Conservation (phyloP, 352 stramenopile genomes). For the Plasmopara muralis region DNA sequence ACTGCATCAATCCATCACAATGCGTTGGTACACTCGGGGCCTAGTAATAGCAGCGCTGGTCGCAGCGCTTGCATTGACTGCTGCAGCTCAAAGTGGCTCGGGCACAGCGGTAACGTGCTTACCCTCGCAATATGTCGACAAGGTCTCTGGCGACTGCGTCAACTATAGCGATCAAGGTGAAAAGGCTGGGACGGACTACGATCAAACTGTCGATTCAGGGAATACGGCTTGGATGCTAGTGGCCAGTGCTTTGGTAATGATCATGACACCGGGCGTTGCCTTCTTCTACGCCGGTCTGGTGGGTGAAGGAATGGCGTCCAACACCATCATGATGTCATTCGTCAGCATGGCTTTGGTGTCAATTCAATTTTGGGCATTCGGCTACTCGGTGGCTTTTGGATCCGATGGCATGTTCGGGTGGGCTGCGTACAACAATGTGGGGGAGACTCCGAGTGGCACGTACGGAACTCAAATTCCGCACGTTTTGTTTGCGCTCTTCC, state of each 20-base stretch:
- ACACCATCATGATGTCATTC: conserved; percentile 81
- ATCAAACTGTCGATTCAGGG: conserved; percentile 32
- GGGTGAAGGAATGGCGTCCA: conserved; percentile 63
- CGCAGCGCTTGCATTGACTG: conserved; percentile 19
- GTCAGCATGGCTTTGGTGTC: conserved; percentile 70
- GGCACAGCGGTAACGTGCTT: conserved; percentile 24
- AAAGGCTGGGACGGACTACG: conserved; percentile 31
- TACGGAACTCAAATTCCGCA: conserved; percentile 62
- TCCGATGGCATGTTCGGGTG: conserved; percentile 53
- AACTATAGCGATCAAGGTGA: conserved; percentile 28
- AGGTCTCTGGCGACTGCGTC: conserved; percentile 19
- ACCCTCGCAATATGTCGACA: conserved; percentile 37
- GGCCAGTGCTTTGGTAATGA: conserved; percentile 49
- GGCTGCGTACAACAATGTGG: conserved; percentile 51
- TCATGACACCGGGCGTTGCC: conserved; percentile 62
- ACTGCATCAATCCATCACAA: neutral
- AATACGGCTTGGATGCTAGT: conserved; percentile 64
- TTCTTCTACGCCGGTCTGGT: conserved; percentile 81
- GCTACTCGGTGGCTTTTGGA: conserved; percentile 64
- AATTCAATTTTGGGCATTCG: conserved; percentile 73
- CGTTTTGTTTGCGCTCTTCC: conserved; percentile 70
- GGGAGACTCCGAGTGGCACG: conserved; percentile 30
- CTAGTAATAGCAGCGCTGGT: conserved; percentile 1
- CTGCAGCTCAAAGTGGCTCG: conserved; percentile 23
- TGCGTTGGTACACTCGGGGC: conserved; percentile 9